phyloP scores from a whole-genome alignment of 164 flowering plant species.

The Umbellularia californica region DNA sequence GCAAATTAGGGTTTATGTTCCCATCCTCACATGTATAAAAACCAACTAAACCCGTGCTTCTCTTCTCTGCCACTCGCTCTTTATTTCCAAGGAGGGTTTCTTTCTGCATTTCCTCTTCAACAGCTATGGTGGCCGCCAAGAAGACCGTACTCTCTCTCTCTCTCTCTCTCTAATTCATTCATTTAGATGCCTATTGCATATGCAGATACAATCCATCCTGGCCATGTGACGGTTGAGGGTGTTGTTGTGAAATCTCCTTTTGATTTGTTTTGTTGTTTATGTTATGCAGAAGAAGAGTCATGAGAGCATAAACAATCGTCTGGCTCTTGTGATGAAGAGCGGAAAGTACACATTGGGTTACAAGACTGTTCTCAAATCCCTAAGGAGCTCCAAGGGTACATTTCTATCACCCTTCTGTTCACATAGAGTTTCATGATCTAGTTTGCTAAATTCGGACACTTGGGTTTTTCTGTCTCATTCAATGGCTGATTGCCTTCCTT shows the following conservation, averaged over 20 bases:
- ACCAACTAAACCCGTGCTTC: not conserved
- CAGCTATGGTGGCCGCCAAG: conserved; percentile 44
- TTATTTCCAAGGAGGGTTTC: not conserved
- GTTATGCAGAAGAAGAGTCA: conserved; percentile 73
- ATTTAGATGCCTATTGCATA: not conserved
- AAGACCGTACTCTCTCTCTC: conserved; percentile 31
- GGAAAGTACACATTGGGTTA: conserved; percentile 75
- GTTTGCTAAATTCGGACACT: too few relatives aligned
- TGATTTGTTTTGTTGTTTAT: not conserved
- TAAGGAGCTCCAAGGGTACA: conserved; percentile 58
- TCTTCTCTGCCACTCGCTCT: not conserved
- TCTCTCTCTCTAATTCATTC: not conserved
- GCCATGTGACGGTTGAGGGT: not conserved
- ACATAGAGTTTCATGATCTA: too few relatives aligned
- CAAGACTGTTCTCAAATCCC: conserved; percentile 70
- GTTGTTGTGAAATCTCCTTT: not conserved
- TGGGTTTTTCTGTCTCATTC: too few relatives aligned
- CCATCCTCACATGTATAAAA: not conserved
- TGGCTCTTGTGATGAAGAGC: conserved; percentile 88
- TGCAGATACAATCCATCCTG: not conserved
- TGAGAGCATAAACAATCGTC: conserved; percentile 77
- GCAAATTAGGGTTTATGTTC: not conserved
- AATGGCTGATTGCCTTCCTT: too few relatives aligned
- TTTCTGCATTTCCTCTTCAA: conserved; percentile 1
- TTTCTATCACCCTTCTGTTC: too few relatives aligned